These are phyloP conservation scores for Hansenula sp. DNA, from an alignment of 1,139 yeast species.

Conservation along the genomic window DNA sequence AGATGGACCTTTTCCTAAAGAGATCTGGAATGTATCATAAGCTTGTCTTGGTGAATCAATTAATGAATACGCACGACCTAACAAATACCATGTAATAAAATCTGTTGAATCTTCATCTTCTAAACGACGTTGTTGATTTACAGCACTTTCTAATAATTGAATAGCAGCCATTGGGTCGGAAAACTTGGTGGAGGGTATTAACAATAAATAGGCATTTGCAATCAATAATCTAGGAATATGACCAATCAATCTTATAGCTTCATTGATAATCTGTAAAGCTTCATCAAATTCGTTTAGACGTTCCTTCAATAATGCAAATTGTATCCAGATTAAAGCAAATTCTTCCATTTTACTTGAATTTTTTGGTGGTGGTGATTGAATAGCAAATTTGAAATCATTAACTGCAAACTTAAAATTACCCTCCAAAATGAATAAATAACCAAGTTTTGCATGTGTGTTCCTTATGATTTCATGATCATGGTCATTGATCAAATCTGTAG, in stretches of 20 bases:
- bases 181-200: conserved; percentile 23
- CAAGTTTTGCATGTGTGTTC: conserved; percentile 49
- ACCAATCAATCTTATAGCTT: conserved; percentile 41
- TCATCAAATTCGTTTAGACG: conserved; percentile 43
- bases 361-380: conserved; percentile 46
- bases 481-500: conserved; percentile 8
- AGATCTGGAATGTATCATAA: conserved; percentile 54
- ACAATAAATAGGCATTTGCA: conserved; percentile 43
- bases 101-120: conserved; percentile 32
- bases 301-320: conserved; percentile 46
- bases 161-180: conserved; percentile 34
- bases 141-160: conserved; percentile 32
- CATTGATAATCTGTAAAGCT: conserved; percentile 45
- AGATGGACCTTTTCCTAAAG: conserved; percentile 49
- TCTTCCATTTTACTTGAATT: conserved; percentile 36
- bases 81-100: conserved; percentile 49
- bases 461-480: conserved; percentile 43
- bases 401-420: conserved; percentile 44
- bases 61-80: conserved; percentile 49
- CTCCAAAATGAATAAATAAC: conserved; percentile 48
- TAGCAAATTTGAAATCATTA: conserved; percentile 43
- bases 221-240: conserved; percentile 39
- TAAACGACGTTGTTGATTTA: conserved; percentile 25
- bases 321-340: conserved; percentile 48
- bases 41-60: conserved; percentile 46